These are phyloP conservation scores for Cladosporium halotolerans DNA, from an alignment of 2,329 filamentous ascomycete genomes.

Conservation along the genomic window DNA sequence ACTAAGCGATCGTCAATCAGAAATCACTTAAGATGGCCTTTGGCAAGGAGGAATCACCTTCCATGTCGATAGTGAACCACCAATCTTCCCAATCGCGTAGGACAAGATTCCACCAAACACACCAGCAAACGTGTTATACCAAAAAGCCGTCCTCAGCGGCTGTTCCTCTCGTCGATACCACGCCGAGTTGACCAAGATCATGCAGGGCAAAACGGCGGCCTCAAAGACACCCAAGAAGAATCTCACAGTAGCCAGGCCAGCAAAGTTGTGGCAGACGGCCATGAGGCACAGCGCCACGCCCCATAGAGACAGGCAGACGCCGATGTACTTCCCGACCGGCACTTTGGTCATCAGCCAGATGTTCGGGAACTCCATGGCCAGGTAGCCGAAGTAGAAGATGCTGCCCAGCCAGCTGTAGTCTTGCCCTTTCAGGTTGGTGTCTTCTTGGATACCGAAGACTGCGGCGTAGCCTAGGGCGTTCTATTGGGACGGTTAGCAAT, in stretches of 20 bases:
- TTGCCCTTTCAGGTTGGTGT: slow-evolving; percentile 52
- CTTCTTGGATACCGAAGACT: slow-evolving; percentile 56
- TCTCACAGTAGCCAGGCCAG: slow-evolving; percentile 52
- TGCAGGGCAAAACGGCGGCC: slow-evolving; percentile 59
- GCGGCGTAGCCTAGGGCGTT: slow-evolving; percentile 47
- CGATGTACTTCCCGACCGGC: slow-evolving; percentile 53
- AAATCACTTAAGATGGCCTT: no score
- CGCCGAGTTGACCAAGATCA: slow-evolving; percentile 58
- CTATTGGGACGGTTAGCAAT: no score
- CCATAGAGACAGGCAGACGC: slow-evolving; percentile 53
- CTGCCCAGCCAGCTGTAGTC: slow-evolving; percentile 59
- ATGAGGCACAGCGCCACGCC: slow-evolving; percentile 56
- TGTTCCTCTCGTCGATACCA: slow-evolving; percentile 62
- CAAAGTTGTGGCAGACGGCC: slow-evolving; percentile 50
- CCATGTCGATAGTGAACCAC: slow-evolving; percentile 44
- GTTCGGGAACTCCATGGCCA: slow-evolving; percentile 55
- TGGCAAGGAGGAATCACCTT: slow-evolving; percentile 23
- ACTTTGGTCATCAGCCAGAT: slow-evolving; percentile 52
- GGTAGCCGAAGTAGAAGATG: slow-evolving; percentile 56
- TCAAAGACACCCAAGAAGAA: slow-evolving; percentile 64
- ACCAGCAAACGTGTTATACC: slow-evolving; percentile 49
- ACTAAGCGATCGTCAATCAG: slow-evolving; percentile 22
- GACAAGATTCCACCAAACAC: slow-evolving; percentile 55
- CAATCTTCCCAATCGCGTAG: slow-evolving; percentile 56
- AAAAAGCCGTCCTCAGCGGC: slow-evolving; percentile 17